Evolutionary conservation across 768 basidiomycete genomes (phyloP), one percentile per base, ranked within the genome.

Genomic region (Neoboletus subvelutipes): DNA sequence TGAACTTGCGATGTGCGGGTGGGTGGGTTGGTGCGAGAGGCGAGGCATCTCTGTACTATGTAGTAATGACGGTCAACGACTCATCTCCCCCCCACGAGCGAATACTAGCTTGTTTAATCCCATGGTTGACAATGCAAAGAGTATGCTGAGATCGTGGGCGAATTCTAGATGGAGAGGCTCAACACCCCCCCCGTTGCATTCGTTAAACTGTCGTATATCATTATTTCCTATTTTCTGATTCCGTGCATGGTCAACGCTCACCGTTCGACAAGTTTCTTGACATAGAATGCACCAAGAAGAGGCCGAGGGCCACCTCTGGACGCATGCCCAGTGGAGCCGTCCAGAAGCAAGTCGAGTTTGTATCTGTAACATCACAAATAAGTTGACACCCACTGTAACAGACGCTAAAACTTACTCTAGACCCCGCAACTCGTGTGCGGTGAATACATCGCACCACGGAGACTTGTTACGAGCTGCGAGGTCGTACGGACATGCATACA

Each of bases 401-500:
- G 17, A 11, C 37, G 9, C 20, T 17, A 11, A 52, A 43, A 59
- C 75, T 34, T 58, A 77, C 72, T 77, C 75, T 46, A 79, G 71
- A 31, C 64, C 62, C 37, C 55, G 59, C 34, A 78, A 60, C 58
- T 78, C 77, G 24, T 43, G 34, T 37, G 31, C 20, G 10, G 65
- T 59, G 65, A 79, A 78, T 50, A 71, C 73, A n/a, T 63, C 63
- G 52, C 76, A 78, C 78, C 77, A 78, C 1, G 78, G 75, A 29
- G 78, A 73, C 20, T 46, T 48, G 20, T 65, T 58, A 50, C 64
- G 59, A 20, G 74, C 71, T 3, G 76, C 77, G 39, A 74, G 64
- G 55, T 77, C 77, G 47, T 76, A 78, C 34, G 76, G 71, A 50
- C 76, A 76, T 20, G 76, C 76, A 50, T 73, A 77, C 49, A 79